These are phyloP conservation scores for Saksenaea vasiformis DNA, from an alignment of 371 early-diverging fungal genomes.

Conservation along the genomic window DNA sequence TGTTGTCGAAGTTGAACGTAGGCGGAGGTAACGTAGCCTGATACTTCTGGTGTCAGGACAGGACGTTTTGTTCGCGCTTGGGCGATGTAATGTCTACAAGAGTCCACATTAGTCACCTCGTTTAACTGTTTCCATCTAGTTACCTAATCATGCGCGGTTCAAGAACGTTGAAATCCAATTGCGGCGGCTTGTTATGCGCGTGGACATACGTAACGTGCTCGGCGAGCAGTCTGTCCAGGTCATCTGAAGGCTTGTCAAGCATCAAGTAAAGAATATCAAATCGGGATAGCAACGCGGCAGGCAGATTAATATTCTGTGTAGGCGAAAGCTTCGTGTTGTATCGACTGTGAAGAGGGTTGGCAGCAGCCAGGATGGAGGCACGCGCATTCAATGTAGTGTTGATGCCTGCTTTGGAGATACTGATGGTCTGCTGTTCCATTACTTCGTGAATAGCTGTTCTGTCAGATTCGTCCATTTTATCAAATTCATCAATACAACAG, in stretches of 20 bases:
- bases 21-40: conserved; percentile 84
- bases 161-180: conserved; percentile 63
- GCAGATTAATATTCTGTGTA: conserved; percentile 95
- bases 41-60: conserved; percentile 71
- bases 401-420: conserved; percentile 93
- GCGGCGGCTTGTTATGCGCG: conserved; percentile 77
- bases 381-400: conserved; percentile 93
- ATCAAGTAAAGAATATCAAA: conserved; percentile 97
- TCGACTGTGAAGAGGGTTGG: conserved; percentile 87
- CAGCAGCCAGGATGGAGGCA: conserved; percentile 89
- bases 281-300: conserved; percentile 93
- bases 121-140: not conserved
- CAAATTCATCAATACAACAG: conserved; percentile 96
- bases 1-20: conserved; percentile 84
- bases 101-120: not conserved
- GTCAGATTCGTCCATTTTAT: conserved; percentile 92
- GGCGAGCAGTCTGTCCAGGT: conserved; percentile 78
- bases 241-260: conserved; percentile 77
- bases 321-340: conserved; percentile 82
- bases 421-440: conserved; percentile 96
- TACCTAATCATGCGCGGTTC: conserved; percentile 73
- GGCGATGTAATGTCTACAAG: conserved; percentile 83
- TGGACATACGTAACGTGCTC: conserved; percentile 94
- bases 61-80: conserved; percentile 79
- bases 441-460: conserved; percentile 93